A percentile compares a stretch with the other conserved stretches of the same genome.
Evolutionary conservation across 495 filamentous ascomycete genomes (phyloP).

Genomic region (Talaromyces proteolyticus): DNA sequence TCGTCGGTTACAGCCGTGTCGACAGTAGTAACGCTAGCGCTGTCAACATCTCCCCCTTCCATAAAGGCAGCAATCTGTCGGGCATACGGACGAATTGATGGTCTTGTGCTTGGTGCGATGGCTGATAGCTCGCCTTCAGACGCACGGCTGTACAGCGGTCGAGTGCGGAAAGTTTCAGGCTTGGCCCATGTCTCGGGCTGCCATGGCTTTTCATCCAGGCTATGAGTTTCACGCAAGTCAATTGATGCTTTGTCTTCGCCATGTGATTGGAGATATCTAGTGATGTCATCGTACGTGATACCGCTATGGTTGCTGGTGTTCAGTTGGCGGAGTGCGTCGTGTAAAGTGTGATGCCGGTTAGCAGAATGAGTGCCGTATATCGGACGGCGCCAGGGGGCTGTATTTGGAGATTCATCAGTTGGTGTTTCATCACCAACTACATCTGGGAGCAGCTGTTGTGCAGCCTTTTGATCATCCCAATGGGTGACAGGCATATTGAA

Average conservation of each 20-base stretch:
- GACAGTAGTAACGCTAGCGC: neutral
- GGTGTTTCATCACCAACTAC: neutral
- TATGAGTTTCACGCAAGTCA: neutral
- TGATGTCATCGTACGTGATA: slow-evolving; percentile 4
- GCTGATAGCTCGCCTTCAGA: slow-evolving; percentile 3
- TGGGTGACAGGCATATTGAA: neutral
- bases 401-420: neutral
- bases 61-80: slow-evolving; percentile 1
- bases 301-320: slow-evolving; percentile 1
- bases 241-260: neutral
- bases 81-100: slow-evolving; percentile 7
- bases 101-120: slow-evolving; percentile 2
- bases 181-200: slow-evolving; percentile 7
- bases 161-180: neutral
- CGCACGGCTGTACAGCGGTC: neutral
- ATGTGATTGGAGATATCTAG: neutral
- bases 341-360: slow-evolving; percentile 3
- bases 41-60: neutral
- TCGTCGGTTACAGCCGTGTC: neutral
- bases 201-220: slow-evolving; percentile 1
- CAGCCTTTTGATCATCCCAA: neutral
- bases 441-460: neutral
- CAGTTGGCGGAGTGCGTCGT: slow-evolving; percentile 1
- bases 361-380: slow-evolving; percentile 2
- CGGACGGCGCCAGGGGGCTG: neutral